Evolutionary conservation across 208 protist species (phyloP).

Genomic region (Trypanosoma vivax): DNA sequence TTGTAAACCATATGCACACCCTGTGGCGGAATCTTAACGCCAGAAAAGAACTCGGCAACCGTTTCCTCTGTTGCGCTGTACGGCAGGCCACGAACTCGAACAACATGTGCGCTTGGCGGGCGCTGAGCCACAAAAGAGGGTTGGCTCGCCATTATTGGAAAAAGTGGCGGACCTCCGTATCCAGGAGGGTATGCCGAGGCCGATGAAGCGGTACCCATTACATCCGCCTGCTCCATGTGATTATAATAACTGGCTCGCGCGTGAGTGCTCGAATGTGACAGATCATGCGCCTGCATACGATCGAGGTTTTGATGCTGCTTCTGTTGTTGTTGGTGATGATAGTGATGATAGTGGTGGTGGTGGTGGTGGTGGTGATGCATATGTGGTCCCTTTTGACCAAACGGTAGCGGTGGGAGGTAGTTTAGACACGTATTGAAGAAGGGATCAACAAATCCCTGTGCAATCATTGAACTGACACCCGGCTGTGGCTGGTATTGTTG

Average conservation of each 20-base stretch:
- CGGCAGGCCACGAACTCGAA: conserved; percentile 39
- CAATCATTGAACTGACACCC: conserved; percentile 7
- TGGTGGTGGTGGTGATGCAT: conserved; percentile 2
- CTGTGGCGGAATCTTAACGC: conserved; percentile 26
- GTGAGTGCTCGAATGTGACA: too few species aligned
- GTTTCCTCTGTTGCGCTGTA: conserved; percentile 34
- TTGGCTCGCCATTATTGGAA: conserved; percentile 18
- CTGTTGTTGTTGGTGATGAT: conserved; percentile 1
- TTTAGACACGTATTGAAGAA: conserved; percentile 9
- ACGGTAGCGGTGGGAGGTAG: conserved; percentile 8
- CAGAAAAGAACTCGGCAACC: conserved; percentile 36
- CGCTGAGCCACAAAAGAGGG: conserved; percentile 11
- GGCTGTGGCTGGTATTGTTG: too few species aligned
- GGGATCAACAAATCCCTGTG: conserved; percentile 7
- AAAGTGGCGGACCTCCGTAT: conserved; percentile 1
- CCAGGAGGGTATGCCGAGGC: conserved; percentile 3
- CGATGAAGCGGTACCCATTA: not conserved
- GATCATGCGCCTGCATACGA: too few species aligned
- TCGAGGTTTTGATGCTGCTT: not conserved
- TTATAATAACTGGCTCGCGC: too few species aligned
- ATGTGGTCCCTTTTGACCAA: conserved; percentile 1
- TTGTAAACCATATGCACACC: conserved; percentile 49
- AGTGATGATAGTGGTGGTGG: not conserved
- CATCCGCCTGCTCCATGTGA: too few species aligned
- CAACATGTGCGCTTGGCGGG: conserved; percentile 15